Conservation (phyloP, 2,329 filamentous ascomycete genomes). For the Clonostachys solani region DNA sequence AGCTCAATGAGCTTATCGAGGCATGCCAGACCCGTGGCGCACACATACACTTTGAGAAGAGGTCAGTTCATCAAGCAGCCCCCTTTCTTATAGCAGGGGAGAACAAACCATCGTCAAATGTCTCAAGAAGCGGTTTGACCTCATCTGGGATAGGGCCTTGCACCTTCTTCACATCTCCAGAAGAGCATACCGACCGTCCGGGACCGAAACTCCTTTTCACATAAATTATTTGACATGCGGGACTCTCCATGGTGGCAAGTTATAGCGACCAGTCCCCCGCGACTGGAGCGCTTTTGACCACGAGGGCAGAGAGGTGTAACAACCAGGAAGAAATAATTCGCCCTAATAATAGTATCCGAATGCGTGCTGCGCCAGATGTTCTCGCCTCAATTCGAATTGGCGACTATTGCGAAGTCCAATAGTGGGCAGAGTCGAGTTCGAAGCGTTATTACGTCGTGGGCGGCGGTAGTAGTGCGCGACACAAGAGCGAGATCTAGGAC, state of each 20-base stretch:
- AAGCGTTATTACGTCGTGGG: no score
- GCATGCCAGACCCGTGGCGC: constrained; percentile 47
- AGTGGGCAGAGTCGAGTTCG: no score
- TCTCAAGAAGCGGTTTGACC: constrained; percentile 43
- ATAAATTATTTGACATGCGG: constrained; percentile 55
- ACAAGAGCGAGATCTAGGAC: no score
- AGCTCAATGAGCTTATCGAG: constrained; percentile 48
- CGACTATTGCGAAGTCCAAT: no score
- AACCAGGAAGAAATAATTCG: neutral
- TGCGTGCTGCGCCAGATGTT: no score
- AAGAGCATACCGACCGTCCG: constrained; percentile 34
- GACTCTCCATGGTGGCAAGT: constrained; percentile 52
- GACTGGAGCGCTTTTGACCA: constrained; percentile 44
- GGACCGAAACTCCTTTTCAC: constrained; percentile 49
- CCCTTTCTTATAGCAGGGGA: neutral
- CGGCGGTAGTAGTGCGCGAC: no score
- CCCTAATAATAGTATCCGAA: no score
- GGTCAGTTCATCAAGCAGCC: neutral
- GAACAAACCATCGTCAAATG: constrained; percentile 48
- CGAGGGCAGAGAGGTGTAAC: neutral
- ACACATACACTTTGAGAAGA: constrained; percentile 42
- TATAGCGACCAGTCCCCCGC: constrained; percentile 53
- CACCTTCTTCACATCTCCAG: constrained; percentile 18
- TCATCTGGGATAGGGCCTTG: constrained; percentile 38
- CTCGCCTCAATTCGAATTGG: no score